Conservation (phyloP, 108 stramenopile species). For the Conticribra weissflogii region DNA sequence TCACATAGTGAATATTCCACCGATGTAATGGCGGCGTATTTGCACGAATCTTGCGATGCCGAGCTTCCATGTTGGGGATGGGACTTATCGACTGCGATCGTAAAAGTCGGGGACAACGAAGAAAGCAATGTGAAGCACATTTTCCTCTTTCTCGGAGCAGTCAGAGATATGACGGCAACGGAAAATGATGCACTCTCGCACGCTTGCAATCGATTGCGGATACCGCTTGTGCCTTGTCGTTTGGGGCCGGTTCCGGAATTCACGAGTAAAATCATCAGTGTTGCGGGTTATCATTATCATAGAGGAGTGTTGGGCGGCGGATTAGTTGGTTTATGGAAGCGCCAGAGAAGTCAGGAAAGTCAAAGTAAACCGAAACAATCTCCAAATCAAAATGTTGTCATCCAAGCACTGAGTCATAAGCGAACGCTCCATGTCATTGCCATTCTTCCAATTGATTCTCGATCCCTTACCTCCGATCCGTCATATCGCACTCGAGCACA, state of each 20-base stretch:
- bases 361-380: background rate
- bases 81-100: constrained; percentile 11
- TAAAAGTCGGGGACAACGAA: constrained; percentile 10
- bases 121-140: constrained; percentile 21
- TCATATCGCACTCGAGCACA: constrained; percentile 48
- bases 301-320: constrained; percentile 36
- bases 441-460: constrained; percentile 47
- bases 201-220: constrained; percentile 37
- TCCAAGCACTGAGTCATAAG: background rate
- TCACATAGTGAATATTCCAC: constrained; percentile 10
- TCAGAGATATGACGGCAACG: constrained; percentile 66
- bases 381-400: background rate
- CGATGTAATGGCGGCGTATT: constrained; percentile 55
- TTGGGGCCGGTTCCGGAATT: constrained; percentile 78
- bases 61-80: constrained; percentile 73
- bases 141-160: constrained; percentile 74
- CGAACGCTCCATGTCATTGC: constrained; percentile 59
- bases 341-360: constrained; percentile 7
- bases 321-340: constrained; percentile 38
- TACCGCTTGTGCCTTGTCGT: constrained; percentile 63
- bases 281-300: constrained; percentile 66
- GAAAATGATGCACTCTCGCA: constrained; percentile 56
- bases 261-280: constrained; percentile 74
- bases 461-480: constrained; percentile 43
- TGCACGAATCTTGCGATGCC: constrained; percentile 70